Evolutionary conservation across 192 early-diverging fungal species (phyloP), one percentile per base, ranked within the genome.

Genomic region (Glomus cerebriforme): DNA sequence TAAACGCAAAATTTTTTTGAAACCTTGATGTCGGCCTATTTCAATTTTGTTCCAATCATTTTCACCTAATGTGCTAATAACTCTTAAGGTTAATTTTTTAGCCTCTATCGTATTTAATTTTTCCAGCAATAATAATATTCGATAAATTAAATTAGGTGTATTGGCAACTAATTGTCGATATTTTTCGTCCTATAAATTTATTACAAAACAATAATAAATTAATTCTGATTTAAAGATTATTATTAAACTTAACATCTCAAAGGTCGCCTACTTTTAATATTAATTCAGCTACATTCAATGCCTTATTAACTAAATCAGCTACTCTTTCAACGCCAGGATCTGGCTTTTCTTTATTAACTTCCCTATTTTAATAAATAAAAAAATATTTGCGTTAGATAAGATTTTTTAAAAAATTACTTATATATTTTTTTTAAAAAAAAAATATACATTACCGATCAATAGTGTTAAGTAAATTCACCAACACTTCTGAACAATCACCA

Each of bases 31-130:
- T 67, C 81, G 80, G 2, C 80, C 82, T 83, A 68, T 78, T n/a
- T 83, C 82, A 34, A 83, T 83, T 70, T 83, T 83, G 39, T 81
- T 83, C 59, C 80, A 75, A 47, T 83, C 82, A 29, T 79, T 83
- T 64, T 83, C 82, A 5, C 82, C 82, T 3, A 83, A 81, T 7
- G 82, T 83, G 9, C 80, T 78, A 37, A 83, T 62, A 34, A 83
- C 81, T 10, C 82, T 77, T 13, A 83, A 75, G 17, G 81, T 58
- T 8, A 81, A 39, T 9, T 81, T 66, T 59, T 83, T 83, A 12
- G 73, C 81, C 67, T 81, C 82, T 13, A 79, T 68, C 13, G 77
- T 71, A 66, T 71, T 72, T 66, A 74, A 79, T 31, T 79, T 83
- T 34, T 83, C 82, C 31, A 83, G 58, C 3, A 83, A 34, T 12